These are phyloP conservation scores for Phytophthora tubulina DNA, from an alignment of 352 stramenopile species.

Conservation along the genomic window DNA sequence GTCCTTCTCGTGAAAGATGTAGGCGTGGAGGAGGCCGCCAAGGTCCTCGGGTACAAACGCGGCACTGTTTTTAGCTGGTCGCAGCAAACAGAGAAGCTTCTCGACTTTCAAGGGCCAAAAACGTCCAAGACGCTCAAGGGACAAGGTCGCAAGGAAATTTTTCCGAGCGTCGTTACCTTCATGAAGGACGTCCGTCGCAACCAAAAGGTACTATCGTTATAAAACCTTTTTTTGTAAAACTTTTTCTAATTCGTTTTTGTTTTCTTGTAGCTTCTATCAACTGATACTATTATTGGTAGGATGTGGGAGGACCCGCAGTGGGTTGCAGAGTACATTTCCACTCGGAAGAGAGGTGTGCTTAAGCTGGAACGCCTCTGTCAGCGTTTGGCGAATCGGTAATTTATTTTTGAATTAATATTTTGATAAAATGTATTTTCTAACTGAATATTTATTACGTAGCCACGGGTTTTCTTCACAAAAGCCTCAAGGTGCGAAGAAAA, in stretches of 20 bases:
- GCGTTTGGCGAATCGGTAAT: background rate
- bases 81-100: background rate
- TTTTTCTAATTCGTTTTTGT: background rate
- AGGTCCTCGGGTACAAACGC: background rate
- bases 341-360: background rate
- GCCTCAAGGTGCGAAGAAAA: background rate
- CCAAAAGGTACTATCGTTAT: constrained; percentile 2
- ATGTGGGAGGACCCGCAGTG: background rate
- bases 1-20: background rate
- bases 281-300: background rate
- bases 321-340: background rate
- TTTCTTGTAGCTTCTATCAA: background rate
- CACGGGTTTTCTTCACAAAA: constrained; percentile 2
- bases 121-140: constrained; percentile 4
- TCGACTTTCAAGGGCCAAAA: background rate
- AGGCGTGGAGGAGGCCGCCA: background rate
- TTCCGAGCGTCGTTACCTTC: background rate
- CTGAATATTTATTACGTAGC: constrained; percentile 3
- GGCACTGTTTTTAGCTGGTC: background rate
- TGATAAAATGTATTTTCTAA: background rate
- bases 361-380: background rate
- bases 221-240: background rate
- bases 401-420: background rate
- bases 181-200: constrained; percentile 5
- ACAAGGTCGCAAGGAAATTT: background rate